phyloP scores from a whole-genome alignment of 2,329 filamentous ascomycete genomes.

The Claviceps sp. region DNA sequence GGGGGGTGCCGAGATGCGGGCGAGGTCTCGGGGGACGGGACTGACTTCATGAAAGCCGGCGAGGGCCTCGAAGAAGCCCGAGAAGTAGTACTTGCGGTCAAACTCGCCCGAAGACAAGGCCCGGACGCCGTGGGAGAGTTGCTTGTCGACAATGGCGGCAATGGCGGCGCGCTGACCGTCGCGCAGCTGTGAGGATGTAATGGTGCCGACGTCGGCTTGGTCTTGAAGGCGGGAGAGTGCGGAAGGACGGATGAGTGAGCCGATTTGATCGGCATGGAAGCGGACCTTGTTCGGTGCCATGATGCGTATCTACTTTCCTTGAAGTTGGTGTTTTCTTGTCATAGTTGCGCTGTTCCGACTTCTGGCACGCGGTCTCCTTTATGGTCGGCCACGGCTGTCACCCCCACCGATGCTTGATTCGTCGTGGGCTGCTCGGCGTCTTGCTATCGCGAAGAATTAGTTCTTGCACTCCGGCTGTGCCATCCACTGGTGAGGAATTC shows the following conservation, averaged over 20 bases:
- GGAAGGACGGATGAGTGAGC: constrained; percentile 54
- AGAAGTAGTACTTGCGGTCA: constrained; percentile 35
- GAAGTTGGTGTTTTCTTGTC: background rate
- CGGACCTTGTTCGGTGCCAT: constrained; percentile 22
- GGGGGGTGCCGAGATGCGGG: constrained; percentile 23
- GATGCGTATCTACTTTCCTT: background rate
- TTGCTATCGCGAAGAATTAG: background rate
- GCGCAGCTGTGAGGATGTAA: constrained; percentile 29
- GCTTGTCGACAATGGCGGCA: constrained; percentile 49
- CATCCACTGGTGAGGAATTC: too few relatives aligned
- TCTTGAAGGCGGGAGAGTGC: constrained; percentile 40
- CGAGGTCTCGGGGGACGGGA: constrained; percentile 25
- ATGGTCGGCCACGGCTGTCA: background rate
- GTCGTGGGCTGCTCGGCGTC: background rate
- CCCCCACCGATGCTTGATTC: background rate
- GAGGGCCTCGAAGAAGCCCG: constrained; percentile 35
- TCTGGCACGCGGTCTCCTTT: background rate
- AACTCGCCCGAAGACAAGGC: constrained; percentile 60
- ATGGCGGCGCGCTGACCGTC: constrained; percentile 49
- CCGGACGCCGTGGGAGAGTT: constrained; percentile 48
- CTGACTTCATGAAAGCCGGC: constrained; percentile 24
- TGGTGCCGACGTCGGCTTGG: constrained; percentile 35
- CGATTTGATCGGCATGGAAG: constrained; percentile 61
- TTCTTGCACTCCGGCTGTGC: background rate
- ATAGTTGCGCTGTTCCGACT: background rate